These are phyloP conservation scores for Pulveroboletus ravenelii DNA, from an alignment of 768 basidiomycete species.

Conservation along the genomic window DNA sequence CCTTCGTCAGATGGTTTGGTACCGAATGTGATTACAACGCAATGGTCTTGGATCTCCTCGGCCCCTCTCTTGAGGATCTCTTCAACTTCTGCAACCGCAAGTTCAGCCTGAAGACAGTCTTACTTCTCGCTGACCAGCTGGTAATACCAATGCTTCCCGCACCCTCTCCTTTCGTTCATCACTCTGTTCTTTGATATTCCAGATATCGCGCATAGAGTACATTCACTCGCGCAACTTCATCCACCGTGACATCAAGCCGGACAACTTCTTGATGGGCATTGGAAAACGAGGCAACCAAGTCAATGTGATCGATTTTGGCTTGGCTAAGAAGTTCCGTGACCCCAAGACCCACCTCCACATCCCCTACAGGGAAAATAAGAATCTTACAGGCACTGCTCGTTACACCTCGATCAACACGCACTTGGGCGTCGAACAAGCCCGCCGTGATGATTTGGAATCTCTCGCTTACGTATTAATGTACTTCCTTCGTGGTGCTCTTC, in stretches of 20 bases:
- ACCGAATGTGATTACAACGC: constrained; percentile 99
- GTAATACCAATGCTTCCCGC: constrained; percentile 34
- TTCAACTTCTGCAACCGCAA: constrained; percentile 98
- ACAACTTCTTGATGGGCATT: constrained; percentile 99
- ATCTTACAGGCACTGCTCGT: constrained; percentile 95
- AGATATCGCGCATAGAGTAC: constrained; percentile 99
- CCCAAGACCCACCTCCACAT: constrained; percentile 99
- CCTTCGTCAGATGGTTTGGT: constrained; percentile 94
- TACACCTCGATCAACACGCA: constrained; percentile 99
- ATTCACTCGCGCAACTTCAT: constrained; percentile 99
- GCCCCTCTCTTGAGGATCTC: constrained; percentile 84
- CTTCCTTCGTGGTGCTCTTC: constrained; percentile 96
- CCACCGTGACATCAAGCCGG: constrained; percentile 97
- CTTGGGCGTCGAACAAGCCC: constrained; percentile 95
- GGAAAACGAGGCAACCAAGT: constrained; percentile 99
- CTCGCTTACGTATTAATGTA: constrained; percentile 99
- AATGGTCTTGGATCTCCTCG: constrained; percentile 97
- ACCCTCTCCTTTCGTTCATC: constrained; percentile 39
- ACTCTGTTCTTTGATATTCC: constrained; percentile 1
- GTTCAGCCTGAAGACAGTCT: constrained; percentile 94
- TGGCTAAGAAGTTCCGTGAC: constrained; percentile 99
- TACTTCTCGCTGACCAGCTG: constrained; percentile 94
- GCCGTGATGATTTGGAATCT: constrained; percentile 96
- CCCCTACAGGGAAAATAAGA: constrained; percentile 99
- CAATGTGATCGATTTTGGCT: constrained; percentile 96